Percentiles rank a stretch among this genome's conserved stretches.
Evolutionary conservation across 169 alveolate species (phyloP).

Genomic region (Eimeria nieschulzi): DNA sequence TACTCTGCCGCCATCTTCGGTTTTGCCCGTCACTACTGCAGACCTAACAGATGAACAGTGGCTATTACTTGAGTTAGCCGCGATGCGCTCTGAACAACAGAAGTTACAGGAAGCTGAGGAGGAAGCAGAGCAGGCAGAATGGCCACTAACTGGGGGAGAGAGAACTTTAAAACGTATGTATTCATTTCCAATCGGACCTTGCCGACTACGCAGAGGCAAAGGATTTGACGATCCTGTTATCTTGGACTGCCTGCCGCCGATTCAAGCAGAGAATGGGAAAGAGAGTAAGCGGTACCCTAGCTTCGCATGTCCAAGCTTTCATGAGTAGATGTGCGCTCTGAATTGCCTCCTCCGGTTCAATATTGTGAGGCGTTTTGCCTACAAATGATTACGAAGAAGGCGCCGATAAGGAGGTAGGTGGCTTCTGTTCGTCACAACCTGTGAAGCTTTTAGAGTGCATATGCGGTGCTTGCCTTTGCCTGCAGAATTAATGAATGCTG

Average conservation of each 20-base stretch:
- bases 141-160: slow-evolving; percentile 14
- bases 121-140: slow-evolving; percentile 1
- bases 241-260: slow-evolving; percentile 24
- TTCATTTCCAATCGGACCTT: slow-evolving; percentile 10
- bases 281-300: neutral
- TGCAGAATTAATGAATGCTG: slow-evolving; percentile 41
- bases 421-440: too few species aligned
- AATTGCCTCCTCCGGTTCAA: too few species aligned
- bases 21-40: slow-evolving; percentile 17
- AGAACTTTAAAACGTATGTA: neutral
- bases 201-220: slow-evolving; percentile 32
- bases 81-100: slow-evolving; percentile 10
- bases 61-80: slow-evolving; percentile 55
- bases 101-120: neutral
- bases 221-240: slow-evolving; percentile 26
- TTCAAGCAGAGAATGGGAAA: neutral
- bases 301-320: too few species aligned
- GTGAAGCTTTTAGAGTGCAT: too few species aligned
- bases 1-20: slow-evolving; percentile 34
- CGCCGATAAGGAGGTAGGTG: too few species aligned
- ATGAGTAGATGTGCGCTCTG: too few species aligned
- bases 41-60: slow-evolving; percentile 13
- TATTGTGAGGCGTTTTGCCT: too few species aligned
- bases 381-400: too few species aligned
- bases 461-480: neutral